A percentile compares a stretch with the other conserved stretches of the same genome.
phyloP scores from a whole-genome alignment of 306 rosid genomes.

The Mimosa pudica region DNA sequence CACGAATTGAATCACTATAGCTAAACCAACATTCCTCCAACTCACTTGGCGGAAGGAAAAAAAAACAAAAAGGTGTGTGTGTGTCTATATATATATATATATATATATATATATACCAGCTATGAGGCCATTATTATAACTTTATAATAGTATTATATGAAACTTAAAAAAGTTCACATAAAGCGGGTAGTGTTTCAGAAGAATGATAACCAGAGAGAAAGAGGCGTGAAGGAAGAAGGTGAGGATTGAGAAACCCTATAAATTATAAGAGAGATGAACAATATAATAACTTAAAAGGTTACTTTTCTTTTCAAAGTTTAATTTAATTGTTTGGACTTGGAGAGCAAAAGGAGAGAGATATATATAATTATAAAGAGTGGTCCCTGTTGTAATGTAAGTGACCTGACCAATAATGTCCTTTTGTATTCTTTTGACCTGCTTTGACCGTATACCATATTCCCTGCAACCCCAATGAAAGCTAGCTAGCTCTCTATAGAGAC shows the following conservation, averaged over 20 bases:
- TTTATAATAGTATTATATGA: neutral
- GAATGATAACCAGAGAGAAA: neutral
- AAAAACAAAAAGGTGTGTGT: neutral
- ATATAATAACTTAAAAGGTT: too few species aligned
- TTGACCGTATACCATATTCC: conserved; percentile 77
- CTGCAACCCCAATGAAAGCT: conserved; percentile 51
- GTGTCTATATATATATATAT: too few species aligned
- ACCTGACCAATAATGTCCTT: conserved; percentile 54
- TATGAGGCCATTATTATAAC: neutral
- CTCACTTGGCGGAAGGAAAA: neutral
- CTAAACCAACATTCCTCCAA: neutral
- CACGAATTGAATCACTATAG: neutral
- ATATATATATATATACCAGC: neutral
- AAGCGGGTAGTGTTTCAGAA: neutral
- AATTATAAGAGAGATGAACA: neutral
- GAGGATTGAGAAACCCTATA: conserved; percentile 7
- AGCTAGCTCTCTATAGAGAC: conserved; percentile 45
- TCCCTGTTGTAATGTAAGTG: conserved; percentile 27
- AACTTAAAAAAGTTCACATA: neutral
- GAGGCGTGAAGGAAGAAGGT: neutral
- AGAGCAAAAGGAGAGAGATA: conserved; percentile 14
- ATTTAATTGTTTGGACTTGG: neutral
- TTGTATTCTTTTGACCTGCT: conserved; percentile 70
- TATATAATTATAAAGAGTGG: conserved; percentile 51
- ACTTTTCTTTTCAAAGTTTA: neutral